Evolutionary conservation across 1,284 basidiomycete genomes (phyloP).

Genomic region (Porodaedalea pini): DNA sequence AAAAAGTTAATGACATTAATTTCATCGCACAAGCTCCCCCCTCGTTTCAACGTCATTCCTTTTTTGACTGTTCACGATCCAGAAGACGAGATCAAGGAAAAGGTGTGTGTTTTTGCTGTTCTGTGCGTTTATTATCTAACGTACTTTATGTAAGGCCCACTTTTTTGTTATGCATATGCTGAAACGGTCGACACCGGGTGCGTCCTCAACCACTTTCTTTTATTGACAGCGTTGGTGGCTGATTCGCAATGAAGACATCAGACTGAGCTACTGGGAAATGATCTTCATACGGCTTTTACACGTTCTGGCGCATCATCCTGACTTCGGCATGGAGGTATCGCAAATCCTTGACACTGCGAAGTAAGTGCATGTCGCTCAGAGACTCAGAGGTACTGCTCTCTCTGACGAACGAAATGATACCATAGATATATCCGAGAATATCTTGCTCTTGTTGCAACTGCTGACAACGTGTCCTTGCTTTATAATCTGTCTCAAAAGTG

Average conservation of each 20-base stretch:
- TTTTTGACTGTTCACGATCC: constrained; percentile 93
- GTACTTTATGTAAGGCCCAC: constrained; percentile 43
- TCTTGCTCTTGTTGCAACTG: constrained; percentile 68
- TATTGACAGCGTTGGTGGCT: background rate
- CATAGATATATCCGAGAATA: constrained; percentile 87
- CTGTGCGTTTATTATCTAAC: background rate
- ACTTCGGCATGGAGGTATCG: constrained; percentile 65
- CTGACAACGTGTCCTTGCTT: constrained; percentile 80
- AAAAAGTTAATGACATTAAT: constrained; percentile 70
- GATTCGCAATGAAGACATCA: constrained; percentile 39
- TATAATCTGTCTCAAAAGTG: constrained; percentile 80
- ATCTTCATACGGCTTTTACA: constrained; percentile 85
- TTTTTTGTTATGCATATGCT: constrained; percentile 52
- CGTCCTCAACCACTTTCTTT: constrained; percentile 21
- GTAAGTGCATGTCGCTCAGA: constrained; percentile 37
- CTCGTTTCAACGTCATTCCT: constrained; percentile 78
- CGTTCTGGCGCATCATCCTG: constrained; percentile 90
- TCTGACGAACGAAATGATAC: background rate
- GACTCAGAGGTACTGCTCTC: constrained; percentile 10
- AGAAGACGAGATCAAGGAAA: constrained; percentile 70
- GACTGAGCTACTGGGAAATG: constrained; percentile 71
- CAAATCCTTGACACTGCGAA: constrained; percentile 71
- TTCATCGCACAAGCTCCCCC: constrained; percentile 56
- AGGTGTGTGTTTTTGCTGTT: constrained; percentile 36
- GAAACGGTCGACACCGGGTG: constrained; percentile 47